Percentiles rank a stretch among this genome's conserved stretches.
Evolutionary conservation across 148 eudicot genomes (phyloP).

Genomic region (Silene uniflora): DNA sequence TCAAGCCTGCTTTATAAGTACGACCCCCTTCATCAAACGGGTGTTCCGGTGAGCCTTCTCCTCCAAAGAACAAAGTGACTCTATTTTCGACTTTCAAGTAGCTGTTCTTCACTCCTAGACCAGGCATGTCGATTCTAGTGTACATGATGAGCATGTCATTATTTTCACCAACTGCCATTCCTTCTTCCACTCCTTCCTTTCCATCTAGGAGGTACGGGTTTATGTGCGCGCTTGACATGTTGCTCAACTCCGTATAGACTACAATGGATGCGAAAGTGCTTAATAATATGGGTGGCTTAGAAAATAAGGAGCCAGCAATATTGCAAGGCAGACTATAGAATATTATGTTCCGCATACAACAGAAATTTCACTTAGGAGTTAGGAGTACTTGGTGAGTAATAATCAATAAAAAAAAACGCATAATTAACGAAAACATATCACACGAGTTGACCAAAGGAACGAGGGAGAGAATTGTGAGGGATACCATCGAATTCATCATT

Average conservation of each 20-base stretch:
- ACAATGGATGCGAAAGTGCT: background rate
- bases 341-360: too few species aligned
- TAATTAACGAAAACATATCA: too few species aligned
- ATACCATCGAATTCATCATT: background rate
- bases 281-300: too few species aligned
- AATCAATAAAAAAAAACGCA: too few species aligned
- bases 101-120: background rate
- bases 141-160: background rate
- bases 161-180: background rate
- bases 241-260: background rate
- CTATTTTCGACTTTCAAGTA: background rate
- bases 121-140: slow-evolving; percentile 3
- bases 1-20: too few species aligned
- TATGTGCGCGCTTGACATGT: background rate
- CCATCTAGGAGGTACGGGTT: slow-evolving; percentile 10
- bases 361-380: too few species aligned
- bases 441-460: too few species aligned
- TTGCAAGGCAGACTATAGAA: too few species aligned
- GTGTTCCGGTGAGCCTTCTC: too few species aligned
- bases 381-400: too few species aligned
- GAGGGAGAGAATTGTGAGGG: background rate
- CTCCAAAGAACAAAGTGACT: background rate
- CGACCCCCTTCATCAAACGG: too few species aligned
- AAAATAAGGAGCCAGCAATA: too few species aligned
- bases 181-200: background rate